These are phyloP conservation scores for Apiotrichum porosum DNA, from an alignment of 1,284 basidiomycete genomes.

Conservation along the genomic window DNA sequence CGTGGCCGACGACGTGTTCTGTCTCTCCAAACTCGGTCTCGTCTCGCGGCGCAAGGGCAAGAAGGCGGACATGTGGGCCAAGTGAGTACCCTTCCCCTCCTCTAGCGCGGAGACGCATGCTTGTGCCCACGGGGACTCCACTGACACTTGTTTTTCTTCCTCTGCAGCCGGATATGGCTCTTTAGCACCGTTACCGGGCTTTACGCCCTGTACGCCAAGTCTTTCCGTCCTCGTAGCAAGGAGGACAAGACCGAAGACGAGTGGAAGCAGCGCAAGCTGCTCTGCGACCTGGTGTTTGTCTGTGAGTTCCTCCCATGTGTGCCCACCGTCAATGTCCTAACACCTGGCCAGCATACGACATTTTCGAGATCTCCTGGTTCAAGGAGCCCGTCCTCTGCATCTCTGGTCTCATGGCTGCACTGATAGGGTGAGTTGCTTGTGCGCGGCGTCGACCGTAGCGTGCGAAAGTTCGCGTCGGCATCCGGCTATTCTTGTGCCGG, in stretches of 20 bases:
- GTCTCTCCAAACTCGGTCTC: slow-evolving; percentile 37
- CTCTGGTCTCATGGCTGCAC: slow-evolving; percentile 30
- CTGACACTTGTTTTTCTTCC: too few species aligned
- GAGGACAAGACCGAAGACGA: slow-evolving; percentile 21
- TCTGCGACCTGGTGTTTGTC: slow-evolving; percentile 42
- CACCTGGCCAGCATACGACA: slow-evolving; percentile 36
- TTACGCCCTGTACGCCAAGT: slow-evolving; percentile 30
- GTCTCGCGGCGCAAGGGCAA: slow-evolving; percentile 24
- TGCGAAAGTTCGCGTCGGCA: neutral
- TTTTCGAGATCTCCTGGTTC: slow-evolving; percentile 32
- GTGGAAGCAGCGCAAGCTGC: slow-evolving; percentile 36
- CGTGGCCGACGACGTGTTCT: slow-evolving; percentile 41
- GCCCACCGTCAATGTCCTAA: neutral
- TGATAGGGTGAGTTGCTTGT: slow-evolving; percentile 36
- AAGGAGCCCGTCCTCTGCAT: slow-evolving; percentile 42
- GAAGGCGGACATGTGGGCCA: slow-evolving; percentile 35
- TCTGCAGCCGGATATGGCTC: slow-evolving; percentile 40
- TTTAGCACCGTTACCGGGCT: slow-evolving; percentile 37
- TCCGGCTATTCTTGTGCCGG: neutral
- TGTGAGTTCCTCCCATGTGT: slow-evolving; percentile 26
- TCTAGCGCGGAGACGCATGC: neutral
- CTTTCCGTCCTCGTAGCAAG: slow-evolving; percentile 2
- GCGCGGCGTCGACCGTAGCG: neutral
- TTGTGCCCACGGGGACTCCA: slow-evolving; percentile 8
- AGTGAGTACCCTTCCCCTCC: slow-evolving; percentile 21